phyloP scores from a whole-genome alignment of 2,329 filamentous ascomycete genomes.

The Lachnum nothofagi region DNA sequence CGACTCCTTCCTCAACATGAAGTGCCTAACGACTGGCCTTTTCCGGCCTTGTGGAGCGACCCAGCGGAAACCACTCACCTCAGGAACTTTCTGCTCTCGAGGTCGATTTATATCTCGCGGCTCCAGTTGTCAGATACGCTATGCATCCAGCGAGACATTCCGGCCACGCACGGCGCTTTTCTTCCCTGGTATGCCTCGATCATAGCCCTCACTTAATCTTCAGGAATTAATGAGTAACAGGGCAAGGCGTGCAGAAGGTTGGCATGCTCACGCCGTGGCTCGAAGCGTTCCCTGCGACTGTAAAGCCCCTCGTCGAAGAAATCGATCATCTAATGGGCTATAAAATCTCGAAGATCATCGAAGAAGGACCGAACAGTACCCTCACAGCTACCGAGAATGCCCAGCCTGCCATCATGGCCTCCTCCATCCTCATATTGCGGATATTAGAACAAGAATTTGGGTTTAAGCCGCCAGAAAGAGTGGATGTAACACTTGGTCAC shows the following conservation, averaged over 20 bases:
- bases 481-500: slow-evolving; percentile 83
- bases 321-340: slow-evolving; percentile 74
- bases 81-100: slow-evolving; percentile 2
- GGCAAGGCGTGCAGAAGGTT: slow-evolving; percentile 83
- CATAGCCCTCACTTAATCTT: slow-evolving; percentile 1
- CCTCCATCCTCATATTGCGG: slow-evolving; percentile 81
- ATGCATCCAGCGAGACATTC: slow-evolving; percentile 22
- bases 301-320: slow-evolving; percentile 72
- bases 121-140: slow-evolving; percentile 14
- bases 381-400: slow-evolving; percentile 82
- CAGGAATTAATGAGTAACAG: slow-evolving; percentile 38
- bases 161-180: slow-evolving; percentile 35
- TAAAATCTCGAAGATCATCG: slow-evolving; percentile 72
- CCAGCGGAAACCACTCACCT: slow-evolving; percentile 7
- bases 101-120: not conserved
- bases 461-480: slow-evolving; percentile 64
- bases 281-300: slow-evolving; percentile 74
- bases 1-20: slow-evolving; percentile 18
- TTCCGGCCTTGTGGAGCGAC: slow-evolving; percentile 14
- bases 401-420: slow-evolving; percentile 94
- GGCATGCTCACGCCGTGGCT: slow-evolving; percentile 86
- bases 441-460: slow-evolving; percentile 81
- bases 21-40: slow-evolving; percentile 23
- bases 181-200: slow-evolving; percentile 33
- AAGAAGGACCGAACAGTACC: slow-evolving; percentile 68